Percentiles rank a stretch among this genome's conserved stretches.
These are phyloP conservation scores for Oenanthe sinensis DNA, from an alignment of 129 eudicot species.

Conservation along the genomic window DNA sequence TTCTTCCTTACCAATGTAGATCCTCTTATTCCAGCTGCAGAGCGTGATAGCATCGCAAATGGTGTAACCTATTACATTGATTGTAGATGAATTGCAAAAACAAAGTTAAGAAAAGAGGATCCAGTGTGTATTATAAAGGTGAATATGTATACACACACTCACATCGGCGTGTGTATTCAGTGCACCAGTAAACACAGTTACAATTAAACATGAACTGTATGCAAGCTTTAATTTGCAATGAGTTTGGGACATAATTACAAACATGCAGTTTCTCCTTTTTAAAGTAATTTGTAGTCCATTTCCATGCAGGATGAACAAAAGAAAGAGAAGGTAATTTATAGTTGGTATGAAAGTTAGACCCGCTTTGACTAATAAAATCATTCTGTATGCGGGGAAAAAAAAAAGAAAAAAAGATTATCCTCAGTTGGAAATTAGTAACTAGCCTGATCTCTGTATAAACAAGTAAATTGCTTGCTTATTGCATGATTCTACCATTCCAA, in stretches of 20 bases:
- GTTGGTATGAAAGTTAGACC: background rate
- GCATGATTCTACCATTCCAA: background rate
- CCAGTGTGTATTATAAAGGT: background rate
- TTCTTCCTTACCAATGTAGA: slow-evolving; percentile 62
- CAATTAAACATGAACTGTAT: background rate
- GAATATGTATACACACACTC: background rate
- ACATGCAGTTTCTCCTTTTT: background rate
- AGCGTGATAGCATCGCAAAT: slow-evolving; percentile 90
- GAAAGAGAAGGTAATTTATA: background rate
- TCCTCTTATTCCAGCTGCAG: slow-evolving; percentile 97
- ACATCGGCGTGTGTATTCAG: too few relatives aligned
- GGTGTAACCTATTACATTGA: slow-evolving; percentile 61
- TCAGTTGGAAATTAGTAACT: background rate
- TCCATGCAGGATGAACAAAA: background rate
- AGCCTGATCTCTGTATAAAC: background rate
- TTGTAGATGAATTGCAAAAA: background rate
- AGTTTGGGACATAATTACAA: background rate
- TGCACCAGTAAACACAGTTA: background rate
- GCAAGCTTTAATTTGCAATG: background rate
- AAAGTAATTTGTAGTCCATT: background rate
- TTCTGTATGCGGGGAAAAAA: background rate
- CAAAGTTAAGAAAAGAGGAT: background rate
- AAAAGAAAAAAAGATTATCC: background rate
- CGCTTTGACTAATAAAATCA: background rate
- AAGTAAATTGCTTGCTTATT: background rate